Evolutionary conservation across 208 protist species (phyloP).

Genomic region (Trichomonas tenax): DNA sequence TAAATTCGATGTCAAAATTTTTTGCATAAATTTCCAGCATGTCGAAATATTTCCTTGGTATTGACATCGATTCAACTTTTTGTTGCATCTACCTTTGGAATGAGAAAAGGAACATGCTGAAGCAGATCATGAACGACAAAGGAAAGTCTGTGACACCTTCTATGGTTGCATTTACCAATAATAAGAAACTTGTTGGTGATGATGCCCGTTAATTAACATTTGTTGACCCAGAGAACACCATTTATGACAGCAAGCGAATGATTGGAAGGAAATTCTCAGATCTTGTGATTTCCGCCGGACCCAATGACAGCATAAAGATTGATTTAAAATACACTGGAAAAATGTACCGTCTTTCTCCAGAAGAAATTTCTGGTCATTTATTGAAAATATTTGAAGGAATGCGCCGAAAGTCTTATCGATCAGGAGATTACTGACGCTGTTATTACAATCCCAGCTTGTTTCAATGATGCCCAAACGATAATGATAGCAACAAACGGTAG

Average conservation of each 20-base stretch:
- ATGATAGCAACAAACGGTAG: too few species aligned
- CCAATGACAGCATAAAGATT: background rate
- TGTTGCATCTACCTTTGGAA: background rate
- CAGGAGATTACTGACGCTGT: background rate
- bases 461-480: background rate
- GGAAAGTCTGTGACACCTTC: background rate
- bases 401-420: too few species aligned
- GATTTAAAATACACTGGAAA: background rate
- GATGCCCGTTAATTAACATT: conserved; percentile 60
- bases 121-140: background rate
- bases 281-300: background rate
- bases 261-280: conserved; percentile 65
- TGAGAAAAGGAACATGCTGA: background rate
- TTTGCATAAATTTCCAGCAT: background rate
- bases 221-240: conserved; percentile 65
- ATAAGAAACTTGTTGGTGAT: conserved; percentile 45
- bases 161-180: background rate
- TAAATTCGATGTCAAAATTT: too few species aligned
- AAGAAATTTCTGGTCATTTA: background rate
- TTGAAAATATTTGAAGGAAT: background rate
- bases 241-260: conserved; percentile 73
- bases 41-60: background rate
- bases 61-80: background rate
- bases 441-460: background rate
- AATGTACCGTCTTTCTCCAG: background rate